Evolutionary conservation across 345 rosid species (phyloP), one percentile per base, ranked within the genome.

Genomic region (Brassica nigra): DNA sequence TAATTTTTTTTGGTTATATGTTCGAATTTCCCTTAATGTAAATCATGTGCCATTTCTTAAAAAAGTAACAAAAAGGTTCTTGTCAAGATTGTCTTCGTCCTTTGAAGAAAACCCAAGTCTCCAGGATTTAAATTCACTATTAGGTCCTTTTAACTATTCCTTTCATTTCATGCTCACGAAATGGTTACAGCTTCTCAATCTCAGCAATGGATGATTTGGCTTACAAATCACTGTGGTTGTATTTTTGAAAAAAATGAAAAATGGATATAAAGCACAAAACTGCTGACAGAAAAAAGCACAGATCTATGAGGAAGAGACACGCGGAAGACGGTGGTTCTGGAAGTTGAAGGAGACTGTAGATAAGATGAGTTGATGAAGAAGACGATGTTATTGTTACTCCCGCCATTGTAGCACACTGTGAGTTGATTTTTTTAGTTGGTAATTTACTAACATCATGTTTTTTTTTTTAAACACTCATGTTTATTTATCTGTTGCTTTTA

Each of bases 291-390:
- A 23, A 23, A 23, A 23, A 23, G 27, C 27, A 23, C 27, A 23
- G 27, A 23, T 0, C 27, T 23, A 23, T 23, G 34, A 31, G 34
- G 69, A 76, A 62, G 49, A 76, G 66, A 69, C 2, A 64, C 31
- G 65, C 44, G 0, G 72, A 61, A 59, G 72, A 72, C 54, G 83
- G 65, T 63, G 84, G 70, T 58, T 77, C 63, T 12, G 71, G 75
- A n/a, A 36, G 65, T 68, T 72, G 74, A 59, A 62, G 55, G 28
- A 77, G 4, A 31, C 77, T 78, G 78, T 82, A 78, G 76, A 82
- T 78, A 68, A 82, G 78, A 62, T 52, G 54, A 30, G 66, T 47
- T 58, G 81, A 81, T 18, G 84, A 81, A 71, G 47, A 76, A 23
- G 81, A 66, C 63, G 77, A 39, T 29, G 59, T 30, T 42, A 65